Base-by-base conservation (phyloP, 2,329 filamentous ascomycete species). In the Aspergillus neotritici region DNA sequence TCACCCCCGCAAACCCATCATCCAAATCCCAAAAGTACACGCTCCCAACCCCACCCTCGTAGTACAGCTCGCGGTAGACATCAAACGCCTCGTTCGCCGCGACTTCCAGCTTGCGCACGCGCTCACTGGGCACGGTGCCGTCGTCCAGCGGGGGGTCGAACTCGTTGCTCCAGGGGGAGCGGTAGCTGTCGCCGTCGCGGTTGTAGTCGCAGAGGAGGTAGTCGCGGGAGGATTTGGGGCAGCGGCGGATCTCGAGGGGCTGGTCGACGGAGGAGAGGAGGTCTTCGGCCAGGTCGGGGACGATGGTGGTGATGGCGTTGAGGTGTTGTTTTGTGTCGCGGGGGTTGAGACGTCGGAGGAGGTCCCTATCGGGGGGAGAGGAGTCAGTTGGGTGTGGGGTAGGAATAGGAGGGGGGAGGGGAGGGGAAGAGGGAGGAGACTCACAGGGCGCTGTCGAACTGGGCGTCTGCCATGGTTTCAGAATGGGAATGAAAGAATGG, bases 191-290 rank as follows among this genome's bases (percentile, higher is more conserved):
- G 50, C 93, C 93, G 70, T 98, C 93, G 53, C 93, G 90, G 78
- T 98, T 98, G 79, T 98, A 98, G 78, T 98, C 93, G 77, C 93
- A 98, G 61, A 96, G 86, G 40, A 98, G 82, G 74, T 95, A 98
- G 72, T 97, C 93, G 56, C 91, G 86, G 58, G 89, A 88, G 28
- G 87, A 86, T 70, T 90, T 86, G 57, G 82, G 81, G 76, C 93
- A 97, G 54, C 87, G 85, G 58, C 85, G 83, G 51, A 94, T 79
- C 47, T 86, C 83, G 44, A 98, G 83, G 16, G 93, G 93, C 68
- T 97, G 91, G 70, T 98, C 93, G 57, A 98, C 93, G 16, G 91
- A 95, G 54, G 91, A 93, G 53, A 98, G 87, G 34, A 98, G 87
- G 67, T 98, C 93, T 76, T 98, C 93, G 61, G 91, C 93, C 47